Evolutionary conservation across 2,329 filamentous ascomycete species (phyloP).

Genomic region (Nemania sp.): DNA sequence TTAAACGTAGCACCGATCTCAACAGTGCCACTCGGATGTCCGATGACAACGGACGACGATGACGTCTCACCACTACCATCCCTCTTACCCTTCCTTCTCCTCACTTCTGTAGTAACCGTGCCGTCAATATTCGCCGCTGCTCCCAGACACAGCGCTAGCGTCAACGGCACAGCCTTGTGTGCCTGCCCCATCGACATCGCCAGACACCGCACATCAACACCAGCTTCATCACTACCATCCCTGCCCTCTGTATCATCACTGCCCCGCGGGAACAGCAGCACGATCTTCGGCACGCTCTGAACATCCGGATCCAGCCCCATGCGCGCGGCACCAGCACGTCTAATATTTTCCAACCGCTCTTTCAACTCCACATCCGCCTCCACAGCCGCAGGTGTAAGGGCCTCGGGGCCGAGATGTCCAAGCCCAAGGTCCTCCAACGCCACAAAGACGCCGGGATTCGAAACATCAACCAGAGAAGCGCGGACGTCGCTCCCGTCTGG

Average conservation of each 20-base stretch:
- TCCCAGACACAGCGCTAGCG: slow-evolving; percentile 56
- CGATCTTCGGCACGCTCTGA: slow-evolving; percentile 59
- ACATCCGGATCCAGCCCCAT: slow-evolving; percentile 57
- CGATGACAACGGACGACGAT: slow-evolving; percentile 54
- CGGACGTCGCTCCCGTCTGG: slow-evolving; percentile 47
- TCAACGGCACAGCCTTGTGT: slow-evolving; percentile 58
- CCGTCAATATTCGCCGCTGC: slow-evolving; percentile 53
- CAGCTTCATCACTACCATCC: slow-evolving; percentile 31
- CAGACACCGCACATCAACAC: slow-evolving; percentile 58
- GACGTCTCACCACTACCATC: background rate
- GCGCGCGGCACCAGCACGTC: slow-evolving; percentile 52
- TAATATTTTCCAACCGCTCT: slow-evolving; percentile 52
- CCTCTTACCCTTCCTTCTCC: slow-evolving; percentile 1
- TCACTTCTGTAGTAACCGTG: slow-evolving; percentile 34
- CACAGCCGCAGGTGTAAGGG: slow-evolving; percentile 46
- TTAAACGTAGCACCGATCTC: slow-evolving; percentile 59
- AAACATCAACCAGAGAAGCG: slow-evolving; percentile 56
- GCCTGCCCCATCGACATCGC: slow-evolving; percentile 61
- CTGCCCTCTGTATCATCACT: too few relatives aligned
- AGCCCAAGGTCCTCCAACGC: slow-evolving; percentile 50
- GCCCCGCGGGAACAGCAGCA: slow-evolving; percentile 55
- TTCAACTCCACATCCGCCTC: slow-evolving; percentile 52
- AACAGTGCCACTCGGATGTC: slow-evolving; percentile 61
- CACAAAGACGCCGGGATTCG: slow-evolving; percentile 59
- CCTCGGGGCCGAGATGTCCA: slow-evolving; percentile 4